phyloP scores from a whole-genome alignment of 768 basidiomycete species.

The Xerocomellus amylosporus region DNA sequence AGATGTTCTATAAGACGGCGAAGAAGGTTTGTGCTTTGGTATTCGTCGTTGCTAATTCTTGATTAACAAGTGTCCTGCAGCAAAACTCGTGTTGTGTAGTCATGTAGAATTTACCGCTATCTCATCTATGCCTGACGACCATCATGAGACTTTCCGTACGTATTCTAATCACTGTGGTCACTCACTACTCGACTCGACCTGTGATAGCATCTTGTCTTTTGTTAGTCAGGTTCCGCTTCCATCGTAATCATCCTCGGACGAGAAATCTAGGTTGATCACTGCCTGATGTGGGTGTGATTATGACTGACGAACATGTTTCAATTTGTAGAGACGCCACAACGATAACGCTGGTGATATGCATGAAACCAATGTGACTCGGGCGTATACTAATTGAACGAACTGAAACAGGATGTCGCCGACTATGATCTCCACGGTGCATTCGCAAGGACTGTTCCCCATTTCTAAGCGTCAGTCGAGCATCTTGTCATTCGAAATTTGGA shows the following conservation, averaged over 20 bases:
- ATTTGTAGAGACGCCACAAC: background rate
- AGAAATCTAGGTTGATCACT: slow-evolving; percentile 1
- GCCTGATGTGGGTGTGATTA: background rate
- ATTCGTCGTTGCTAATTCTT: background rate
- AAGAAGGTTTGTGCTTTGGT: slow-evolving; percentile 73
- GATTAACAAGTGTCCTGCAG: slow-evolving; percentile 39
- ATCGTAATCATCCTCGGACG: background rate
- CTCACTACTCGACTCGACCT: background rate
- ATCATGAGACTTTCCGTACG: slow-evolving; percentile 22
- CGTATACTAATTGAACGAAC: background rate
- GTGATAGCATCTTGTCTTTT: slow-evolving; percentile 7
- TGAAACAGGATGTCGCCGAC: background rate
- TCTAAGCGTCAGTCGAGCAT: no score
- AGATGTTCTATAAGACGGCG: slow-evolving; percentile 99
- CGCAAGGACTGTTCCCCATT: background rate
- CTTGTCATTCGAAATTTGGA: no score
- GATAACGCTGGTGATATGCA: background rate
- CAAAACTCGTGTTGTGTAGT: slow-evolving; percentile 95
- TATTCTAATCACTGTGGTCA: slow-evolving; percentile 13
- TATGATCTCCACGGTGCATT: no score
- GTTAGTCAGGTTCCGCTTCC: background rate
- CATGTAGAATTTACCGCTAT: slow-evolving; percentile 48
- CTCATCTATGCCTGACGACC: slow-evolving; percentile 13
- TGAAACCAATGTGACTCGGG: background rate
- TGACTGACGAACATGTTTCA: background rate